Evolutionary conservation across 1,284 basidiomycete genomes (phyloP), one percentile per base, ranked within the genome.

Genomic region (Ceratobasidium sp.): DNA sequence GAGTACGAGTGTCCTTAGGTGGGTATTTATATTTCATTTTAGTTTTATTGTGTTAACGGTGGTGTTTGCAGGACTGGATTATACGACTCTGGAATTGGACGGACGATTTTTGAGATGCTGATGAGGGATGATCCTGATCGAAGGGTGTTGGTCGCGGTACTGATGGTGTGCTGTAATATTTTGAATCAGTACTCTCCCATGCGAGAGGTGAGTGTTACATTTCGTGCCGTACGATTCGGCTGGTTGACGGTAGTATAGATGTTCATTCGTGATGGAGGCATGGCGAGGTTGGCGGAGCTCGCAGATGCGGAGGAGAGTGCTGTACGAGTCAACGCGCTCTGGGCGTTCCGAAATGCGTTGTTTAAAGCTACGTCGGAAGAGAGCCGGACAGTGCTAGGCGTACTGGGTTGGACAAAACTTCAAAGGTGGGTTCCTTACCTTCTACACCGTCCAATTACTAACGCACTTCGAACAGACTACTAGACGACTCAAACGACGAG

Each of bases 221-320:
- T 38, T 38, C 11, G 35, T 38, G 6, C 4, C 4, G 35, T 38
- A 5, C 35, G 11, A 5, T 38, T 38, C 35, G 35, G 11, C 11
- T 38, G 35, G 35, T 13, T 38, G 28, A 30, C 26, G 43, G 1
- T 5, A 43, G 9, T 23, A 11, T 41, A 70, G 67, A 70, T 70
- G 67, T 70, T 70, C 21, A 70, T 70, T 38, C 55, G 67, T 14
- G 67, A 70, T 50, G 67, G 67, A 4, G 67, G 55, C 16, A 70
- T 59, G 30, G 23, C 43, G 41, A 55, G 55, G 21, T 8, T 59
- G n/a, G 47, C 43, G 1, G 67, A 70, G 49, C 28, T 70, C n/a
- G 43, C 28, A 30, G 55, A 70, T 35, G 67, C 55, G 6, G 30
- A 55, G 28, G 67, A 70, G 49, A 43, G 46, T 8, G 55, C 67